Evolutionary conservation across 306 rosid genomes (phyloP).

Genomic region (Cercis canadensis): DNA sequence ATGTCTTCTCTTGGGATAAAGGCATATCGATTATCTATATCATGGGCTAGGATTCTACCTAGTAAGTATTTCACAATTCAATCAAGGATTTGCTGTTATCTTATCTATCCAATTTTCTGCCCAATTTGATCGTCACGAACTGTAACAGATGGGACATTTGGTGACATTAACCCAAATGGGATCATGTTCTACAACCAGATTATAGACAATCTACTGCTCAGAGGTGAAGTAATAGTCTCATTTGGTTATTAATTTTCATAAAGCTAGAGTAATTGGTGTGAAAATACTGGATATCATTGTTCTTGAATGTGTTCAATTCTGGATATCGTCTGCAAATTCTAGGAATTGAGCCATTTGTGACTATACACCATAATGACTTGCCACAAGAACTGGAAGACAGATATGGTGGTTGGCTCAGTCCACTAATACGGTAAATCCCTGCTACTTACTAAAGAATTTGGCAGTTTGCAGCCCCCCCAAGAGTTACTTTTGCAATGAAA

Average conservation of each 20-base stretch:
- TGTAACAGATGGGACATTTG: slow-evolving; percentile 62
- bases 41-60: slow-evolving; percentile 78
- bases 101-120: slow-evolving; percentile 19
- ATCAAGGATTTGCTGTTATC: not conserved
- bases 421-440: slow-evolving; percentile 54
- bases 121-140: slow-evolving; percentile 17
- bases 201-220: slow-evolving; percentile 55
- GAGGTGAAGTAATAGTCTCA: slow-evolving; percentile 43
- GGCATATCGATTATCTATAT: slow-evolving; percentile 73
- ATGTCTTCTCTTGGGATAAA: slow-evolving; percentile 63
- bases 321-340: slow-evolving; percentile 33
- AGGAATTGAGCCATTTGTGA: slow-evolving; percentile 68
- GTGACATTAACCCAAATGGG: slow-evolving; percentile 58
- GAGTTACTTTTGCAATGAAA: slow-evolving; percentile 7
- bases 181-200: slow-evolving; percentile 61
- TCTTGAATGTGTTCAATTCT: slow-evolving; percentile 22
- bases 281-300: not conserved
- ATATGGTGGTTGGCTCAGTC: slow-evolving; percentile 68
- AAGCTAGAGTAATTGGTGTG: not conserved
- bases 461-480: not conserved
- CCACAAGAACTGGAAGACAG: slow-evolving; percentile 59
- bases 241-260: not conserved
- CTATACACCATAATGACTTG: slow-evolving; percentile 60
- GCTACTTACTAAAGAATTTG: not conserved
- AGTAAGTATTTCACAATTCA: slow-evolving; percentile 40